Percentiles rank a stretch among this genome's conserved stretches.
These are phyloP conservation scores for Eutrema yunnanense DNA, from an alignment of 345 rosid species.

Conservation along the genomic window DNA sequence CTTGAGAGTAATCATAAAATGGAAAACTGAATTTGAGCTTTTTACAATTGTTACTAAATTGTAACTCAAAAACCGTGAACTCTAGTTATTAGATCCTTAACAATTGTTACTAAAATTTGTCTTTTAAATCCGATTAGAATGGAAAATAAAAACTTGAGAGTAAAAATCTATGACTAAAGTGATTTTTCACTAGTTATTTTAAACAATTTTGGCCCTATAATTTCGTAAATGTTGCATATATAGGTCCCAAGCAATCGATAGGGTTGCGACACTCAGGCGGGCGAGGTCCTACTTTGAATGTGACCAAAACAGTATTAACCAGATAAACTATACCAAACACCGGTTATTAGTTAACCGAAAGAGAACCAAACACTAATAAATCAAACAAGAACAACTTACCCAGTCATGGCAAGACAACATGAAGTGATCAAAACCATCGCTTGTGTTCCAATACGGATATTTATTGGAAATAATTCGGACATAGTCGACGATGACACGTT, in stretches of 20 bases:
- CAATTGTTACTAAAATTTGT: not conserved
- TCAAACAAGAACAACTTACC: constrained; percentile 33
- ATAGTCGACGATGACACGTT: constrained; percentile 47
- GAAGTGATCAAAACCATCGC: constrained; percentile 75
- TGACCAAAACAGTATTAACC: not conserved
- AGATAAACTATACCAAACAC: not conserved
- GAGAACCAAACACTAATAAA: not conserved
- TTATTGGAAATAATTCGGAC: constrained; percentile 36
- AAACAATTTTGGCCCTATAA: not conserved
- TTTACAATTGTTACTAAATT: not conserved
- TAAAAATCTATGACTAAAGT: too few species aligned
- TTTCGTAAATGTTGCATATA: not conserved
- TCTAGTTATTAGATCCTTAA: not conserved
- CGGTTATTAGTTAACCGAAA: not conserved
- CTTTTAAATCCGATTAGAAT: too few species aligned
- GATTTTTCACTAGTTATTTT: not conserved
- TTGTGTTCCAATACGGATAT: constrained; percentile 68
- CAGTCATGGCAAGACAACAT: constrained; percentile 87
- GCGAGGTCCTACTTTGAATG: not conserved
- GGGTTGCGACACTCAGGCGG: not conserved
- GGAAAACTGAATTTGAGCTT: too few species aligned
- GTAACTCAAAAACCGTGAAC: not conserved
- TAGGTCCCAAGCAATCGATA: not conserved
- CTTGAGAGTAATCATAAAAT: too few species aligned
- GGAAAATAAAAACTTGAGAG: too few species aligned